These are phyloP conservation scores for Paraconiothyrium sp. DNA, from an alignment of 2,329 filamentous ascomycete species.

Conservation along the genomic window DNA sequence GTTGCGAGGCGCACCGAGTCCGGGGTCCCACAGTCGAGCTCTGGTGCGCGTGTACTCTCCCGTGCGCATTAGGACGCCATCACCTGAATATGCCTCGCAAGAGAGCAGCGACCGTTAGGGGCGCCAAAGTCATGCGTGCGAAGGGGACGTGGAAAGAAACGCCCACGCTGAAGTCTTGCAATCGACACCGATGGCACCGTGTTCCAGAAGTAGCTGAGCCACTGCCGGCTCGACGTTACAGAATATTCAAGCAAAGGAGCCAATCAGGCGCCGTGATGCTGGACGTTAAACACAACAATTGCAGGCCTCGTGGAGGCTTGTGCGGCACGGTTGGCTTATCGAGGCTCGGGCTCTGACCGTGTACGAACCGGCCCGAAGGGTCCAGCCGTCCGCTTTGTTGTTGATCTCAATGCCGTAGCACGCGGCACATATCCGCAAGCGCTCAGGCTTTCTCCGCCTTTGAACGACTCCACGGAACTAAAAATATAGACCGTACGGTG, in stretches of 20 bases:
- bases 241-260: conserved; percentile 5
- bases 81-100: conserved; percentile 17
- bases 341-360: conserved; percentile 6
- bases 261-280: conserved; percentile 5
- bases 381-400: conserved; percentile 9
- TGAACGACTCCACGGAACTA: conserved; percentile 12
- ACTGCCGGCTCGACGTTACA: conserved; percentile 3
- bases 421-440: conserved; percentile 22
- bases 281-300: not conserved
- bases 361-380: conserved; percentile 14
- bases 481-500: conserved; percentile 15
- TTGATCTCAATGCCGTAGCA: conserved; percentile 19
- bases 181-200: not conserved
- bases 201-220: conserved; percentile 13
- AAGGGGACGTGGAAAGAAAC: not conserved
- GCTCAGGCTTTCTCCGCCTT: conserved; percentile 27
- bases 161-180: not conserved
- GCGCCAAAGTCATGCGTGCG: not conserved
- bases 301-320: conserved; percentile 9
- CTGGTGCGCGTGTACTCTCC: conserved; percentile 11
- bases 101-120: not conserved
- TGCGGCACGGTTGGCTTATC: conserved; percentile 11
- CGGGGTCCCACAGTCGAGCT: conserved; percentile 17
- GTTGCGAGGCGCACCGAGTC: conserved; percentile 39
- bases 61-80: conserved; percentile 10